Base-by-base conservation (phyloP, 2,329 filamentous ascomycete genomes). In the Sclerotinia borealis region DNA sequence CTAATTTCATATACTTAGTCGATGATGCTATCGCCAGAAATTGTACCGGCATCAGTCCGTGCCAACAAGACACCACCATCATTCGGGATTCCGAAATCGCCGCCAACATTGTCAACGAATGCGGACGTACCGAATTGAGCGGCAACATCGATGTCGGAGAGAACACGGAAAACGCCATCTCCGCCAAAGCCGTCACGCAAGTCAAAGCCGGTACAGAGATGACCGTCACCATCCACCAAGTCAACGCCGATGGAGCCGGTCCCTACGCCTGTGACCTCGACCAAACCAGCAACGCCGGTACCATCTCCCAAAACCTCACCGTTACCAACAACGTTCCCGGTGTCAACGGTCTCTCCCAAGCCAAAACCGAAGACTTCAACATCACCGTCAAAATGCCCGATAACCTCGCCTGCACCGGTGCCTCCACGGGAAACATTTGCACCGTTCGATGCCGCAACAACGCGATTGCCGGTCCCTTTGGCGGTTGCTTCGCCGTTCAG, bases 21-120 rank as follows among this genome's bases (percentile, higher is more conserved):
- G 79, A 83, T 68, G 74, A 79, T 47, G 75, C 75, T 63, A 79
- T 86, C 68, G 83, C 86, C 34, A 81, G 86, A 66, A 85, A 87
- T 73, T 87, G 85, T 74, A 86, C 84, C 19, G 77, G 77, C 62
- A 85, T 87, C 76, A 85, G 80, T 72, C 86, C 86, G 27, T 89
- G 86, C 78, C 85, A 89, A 71, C 83, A 85, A 67, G 86, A 89
- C 64, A 79, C 84, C 13, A 87, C 84, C 60, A 80, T 87, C 70
- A 88, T 89, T 74, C 79, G 81, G 59, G 83, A 85, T 64, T 80
- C 79, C 19, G 79, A 85, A 76, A 80, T 84, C 68, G 66, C 68
- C 8, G 75, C 77, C 60, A 83, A 83, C 69, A 72, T 81, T 9
- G 83, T 84, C 55, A 85, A 84, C 68, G 79, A 82, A 64, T 89